Evolutionary conservation across 1,284 basidiomycete species (phyloP).

Genomic region (Butyriboletus appendiculatus): DNA sequence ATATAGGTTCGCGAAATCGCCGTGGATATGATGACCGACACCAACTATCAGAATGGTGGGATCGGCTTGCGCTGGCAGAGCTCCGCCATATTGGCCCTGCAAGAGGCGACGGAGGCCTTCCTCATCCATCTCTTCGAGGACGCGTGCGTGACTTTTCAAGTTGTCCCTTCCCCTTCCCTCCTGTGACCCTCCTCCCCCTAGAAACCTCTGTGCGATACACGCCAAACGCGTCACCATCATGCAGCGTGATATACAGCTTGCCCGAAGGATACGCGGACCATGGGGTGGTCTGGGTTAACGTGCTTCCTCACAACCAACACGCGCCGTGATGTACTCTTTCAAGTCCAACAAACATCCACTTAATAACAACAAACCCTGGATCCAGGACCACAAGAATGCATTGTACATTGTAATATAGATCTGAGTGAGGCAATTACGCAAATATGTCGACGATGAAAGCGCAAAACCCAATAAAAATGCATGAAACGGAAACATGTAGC

Average conservation of each 20-base stretch:
- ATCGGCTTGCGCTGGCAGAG: slow-evolving; percentile 87
- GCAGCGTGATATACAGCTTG: slow-evolving; percentile 96
- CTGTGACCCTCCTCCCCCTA: slow-evolving; percentile 31
- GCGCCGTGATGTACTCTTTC: not conserved
- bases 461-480: slow-evolving; percentile 12
- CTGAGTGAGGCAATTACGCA: slow-evolving; percentile 5
- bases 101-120: slow-evolving; percentile 94
- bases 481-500: slow-evolving; percentile 7
- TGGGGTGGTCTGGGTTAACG: slow-evolving; percentile 59
- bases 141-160: slow-evolving; percentile 63
- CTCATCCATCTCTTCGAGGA: slow-evolving; percentile 95
- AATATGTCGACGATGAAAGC: slow-evolving; percentile 14
- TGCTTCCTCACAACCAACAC: not conserved
- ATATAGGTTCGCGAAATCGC: slow-evolving; percentile 92
- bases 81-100: slow-evolving; percentile 86
- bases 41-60: slow-evolving; percentile 58
- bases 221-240: slow-evolving; percentile 99
- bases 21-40: slow-evolving; percentile 79
- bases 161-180: not conserved
- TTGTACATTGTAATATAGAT: slow-evolving; percentile 33
- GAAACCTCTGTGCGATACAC: slow-evolving; percentile 95
- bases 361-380: not conserved
- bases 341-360: not conserved
- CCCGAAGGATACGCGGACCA: slow-evolving; percentile 88
- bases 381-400: slow-evolving; percentile 19